Evolutionary conservation across 208 protist genomes (phyloP).

Genomic region (Angomonas deanei): DNA sequence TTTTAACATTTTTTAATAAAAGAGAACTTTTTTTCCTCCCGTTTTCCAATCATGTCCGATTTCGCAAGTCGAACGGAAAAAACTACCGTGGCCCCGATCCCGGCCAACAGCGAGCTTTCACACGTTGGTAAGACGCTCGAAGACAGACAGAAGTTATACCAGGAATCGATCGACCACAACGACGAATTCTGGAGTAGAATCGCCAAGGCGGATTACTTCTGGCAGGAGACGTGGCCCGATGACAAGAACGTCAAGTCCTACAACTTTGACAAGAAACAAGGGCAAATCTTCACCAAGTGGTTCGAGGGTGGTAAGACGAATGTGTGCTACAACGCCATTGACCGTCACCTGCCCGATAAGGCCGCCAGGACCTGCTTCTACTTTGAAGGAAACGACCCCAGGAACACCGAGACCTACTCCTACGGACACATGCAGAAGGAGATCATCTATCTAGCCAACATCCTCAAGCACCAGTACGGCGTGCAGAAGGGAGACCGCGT

Average conservation of each 20-base stretch:
- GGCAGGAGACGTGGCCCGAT: slow-evolving; percentile 51
- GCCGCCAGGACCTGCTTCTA: slow-evolving; percentile 79
- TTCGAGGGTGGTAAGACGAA: slow-evolving; percentile 78
- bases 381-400: slow-evolving; percentile 83
- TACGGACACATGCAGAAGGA: slow-evolving; percentile 82
- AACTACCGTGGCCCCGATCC: not conserved
- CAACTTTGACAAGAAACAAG: slow-evolving; percentile 77
- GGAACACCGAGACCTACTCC: slow-evolving; percentile 47
- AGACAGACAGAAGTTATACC: slow-evolving; percentile 58
- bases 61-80: not conserved
- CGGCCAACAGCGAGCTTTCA: slow-evolving; percentile 14
- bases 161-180: slow-evolving; percentile 53
- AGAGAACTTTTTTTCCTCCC: not conserved
- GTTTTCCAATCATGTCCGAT: slow-evolving; percentile 1
- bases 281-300: slow-evolving; percentile 67
- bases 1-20: slow-evolving; percentile 3
- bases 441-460: slow-evolving; percentile 86
- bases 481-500: slow-evolving; percentile 92
- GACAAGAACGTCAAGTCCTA: slow-evolving; percentile 51
- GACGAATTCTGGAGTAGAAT: slow-evolving; percentile 59
- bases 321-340: slow-evolving; percentile 90
- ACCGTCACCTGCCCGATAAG: slow-evolving; percentile 68
- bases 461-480: slow-evolving; percentile 81
- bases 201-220: slow-evolving; percentile 62
- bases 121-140: slow-evolving; percentile 29